These are phyloP conservation scores for Apiospora sp. DNA, from an alignment of 2,329 filamentous ascomycete species.

Conservation along the genomic window DNA sequence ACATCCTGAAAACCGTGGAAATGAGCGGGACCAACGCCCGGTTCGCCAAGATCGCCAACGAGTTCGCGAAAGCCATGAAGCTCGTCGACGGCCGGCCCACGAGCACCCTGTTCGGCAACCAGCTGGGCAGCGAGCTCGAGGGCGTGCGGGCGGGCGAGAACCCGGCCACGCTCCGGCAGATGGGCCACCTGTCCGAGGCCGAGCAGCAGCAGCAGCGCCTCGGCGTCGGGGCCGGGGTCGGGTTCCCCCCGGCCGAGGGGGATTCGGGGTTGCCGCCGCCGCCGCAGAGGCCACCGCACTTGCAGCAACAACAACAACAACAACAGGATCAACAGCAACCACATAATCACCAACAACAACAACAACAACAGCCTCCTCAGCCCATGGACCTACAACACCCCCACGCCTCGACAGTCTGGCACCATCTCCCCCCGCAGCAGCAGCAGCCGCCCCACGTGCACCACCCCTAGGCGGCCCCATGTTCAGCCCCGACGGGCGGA, in stretches of 20 bases:
- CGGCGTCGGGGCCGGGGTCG: background rate
- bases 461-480: background rate
- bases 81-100: slow-evolving; percentile 31
- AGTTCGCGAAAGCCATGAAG: slow-evolving; percentile 34
- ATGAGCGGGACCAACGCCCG: slow-evolving; percentile 38
- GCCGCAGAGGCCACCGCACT: too few relatives aligned
- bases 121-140: slow-evolving; percentile 24
- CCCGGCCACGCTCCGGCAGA: background rate
- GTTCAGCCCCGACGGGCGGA: background rate
- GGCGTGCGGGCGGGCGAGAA: slow-evolving; percentile 18
- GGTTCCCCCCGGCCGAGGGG: background rate
- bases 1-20: slow-evolving; percentile 35
- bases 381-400: background rate
- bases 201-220: background rate
- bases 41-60: slow-evolving; percentile 34
- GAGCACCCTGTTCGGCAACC: slow-evolving; percentile 27
- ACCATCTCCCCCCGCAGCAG: background rate
- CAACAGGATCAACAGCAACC: background rate
- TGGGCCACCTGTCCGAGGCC: background rate
- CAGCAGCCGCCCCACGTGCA: background rate
- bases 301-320: background rate
- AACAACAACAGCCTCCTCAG: background rate
- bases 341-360: background rate
- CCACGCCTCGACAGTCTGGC: background rate
- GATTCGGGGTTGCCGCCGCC: background rate